Percentiles rank a stretch among this genome's conserved stretches.
Evolutionary conservation across 768 basidiomycete genomes (phyloP).

Genomic region (Lactifluus pinguis): DNA sequence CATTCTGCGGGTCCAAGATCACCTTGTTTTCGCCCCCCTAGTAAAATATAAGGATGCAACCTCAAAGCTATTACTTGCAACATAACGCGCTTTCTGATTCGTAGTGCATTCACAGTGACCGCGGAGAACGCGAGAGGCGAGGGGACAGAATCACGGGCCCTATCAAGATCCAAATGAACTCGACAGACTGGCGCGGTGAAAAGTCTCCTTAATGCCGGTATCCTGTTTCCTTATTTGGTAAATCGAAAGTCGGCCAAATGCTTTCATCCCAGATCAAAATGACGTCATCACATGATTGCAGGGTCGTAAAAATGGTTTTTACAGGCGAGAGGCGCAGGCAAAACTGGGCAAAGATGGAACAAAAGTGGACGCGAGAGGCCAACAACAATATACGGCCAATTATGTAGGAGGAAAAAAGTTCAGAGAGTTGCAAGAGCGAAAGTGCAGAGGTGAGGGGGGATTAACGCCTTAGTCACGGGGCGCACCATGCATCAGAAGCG

Average conservation of each 20-base stretch:
- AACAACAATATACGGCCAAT: conserved; percentile 10
- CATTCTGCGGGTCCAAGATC: background rate
- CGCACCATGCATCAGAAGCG: conserved; percentile 65
- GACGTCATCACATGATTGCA: conserved; percentile 12
- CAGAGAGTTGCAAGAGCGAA: background rate
- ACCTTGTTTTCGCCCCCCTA: background rate
- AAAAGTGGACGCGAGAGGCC: conserved; percentile 2
- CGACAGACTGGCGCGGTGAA: conserved; percentile 1
- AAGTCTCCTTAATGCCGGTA: conserved; percentile 13
- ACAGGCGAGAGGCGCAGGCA: background rate
- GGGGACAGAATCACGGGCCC: background rate
- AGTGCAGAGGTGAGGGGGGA: background rate
- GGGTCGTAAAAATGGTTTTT: conserved; percentile 1
- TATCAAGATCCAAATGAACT: conserved; percentile 11
- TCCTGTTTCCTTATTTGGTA: conserved; percentile 6
- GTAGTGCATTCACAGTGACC: background rate
- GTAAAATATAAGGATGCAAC: background rate
- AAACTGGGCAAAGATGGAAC: background rate
- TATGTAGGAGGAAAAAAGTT: background rate
- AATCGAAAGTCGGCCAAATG: conserved; percentile 1
- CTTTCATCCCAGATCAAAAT: conserved; percentile 6
- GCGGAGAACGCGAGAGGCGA: conserved; percentile 2
- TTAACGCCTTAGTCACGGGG: conserved; percentile 48
- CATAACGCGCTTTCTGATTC: background rate
- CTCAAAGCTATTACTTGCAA: background rate